Conservation (phyloP, 1,284 basidiomycete species). For the Leccinum subrobustum region DNA sequence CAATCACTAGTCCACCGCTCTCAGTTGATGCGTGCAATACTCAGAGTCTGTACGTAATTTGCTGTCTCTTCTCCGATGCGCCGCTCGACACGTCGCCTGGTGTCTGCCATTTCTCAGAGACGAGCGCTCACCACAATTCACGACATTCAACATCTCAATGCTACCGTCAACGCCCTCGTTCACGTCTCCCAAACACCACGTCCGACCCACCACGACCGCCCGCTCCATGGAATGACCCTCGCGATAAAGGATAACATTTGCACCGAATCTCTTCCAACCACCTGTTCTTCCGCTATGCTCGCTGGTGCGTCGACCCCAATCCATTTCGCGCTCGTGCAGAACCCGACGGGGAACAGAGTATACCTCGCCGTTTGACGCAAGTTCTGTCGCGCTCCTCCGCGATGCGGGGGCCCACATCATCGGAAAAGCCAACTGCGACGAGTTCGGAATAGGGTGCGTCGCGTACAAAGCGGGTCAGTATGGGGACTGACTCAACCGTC, state of each 20-base stretch:
- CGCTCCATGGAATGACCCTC: constrained; percentile 47
- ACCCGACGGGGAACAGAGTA: constrained; percentile 51
- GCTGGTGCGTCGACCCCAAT: constrained; percentile 41
- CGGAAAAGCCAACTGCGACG: constrained; percentile 95
- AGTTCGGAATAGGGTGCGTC: constrained; percentile 95
- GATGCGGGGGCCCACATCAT: constrained; percentile 69
- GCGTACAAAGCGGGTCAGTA: background rate
- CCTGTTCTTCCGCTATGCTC: constrained; percentile 79
- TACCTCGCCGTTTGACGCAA: constrained; percentile 83
- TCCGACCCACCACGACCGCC: background rate
- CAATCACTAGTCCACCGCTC: constrained; percentile 21
- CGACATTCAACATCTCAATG: constrained; percentile 11
- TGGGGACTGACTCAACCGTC: background rate
- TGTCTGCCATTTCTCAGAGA: background rate
- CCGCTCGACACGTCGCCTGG: background rate
- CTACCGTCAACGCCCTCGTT: constrained; percentile 21
- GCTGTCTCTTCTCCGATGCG: background rate
- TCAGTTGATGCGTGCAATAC: too few relatives aligned
- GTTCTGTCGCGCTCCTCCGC: constrained; percentile 69
- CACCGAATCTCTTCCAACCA: constrained; percentile 66
- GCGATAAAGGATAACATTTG: constrained; percentile 83
- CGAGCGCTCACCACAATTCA: constrained; percentile 16
- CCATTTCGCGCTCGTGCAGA: background rate
- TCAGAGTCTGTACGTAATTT: background rate
- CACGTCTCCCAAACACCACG: constrained; percentile 10